Evolutionary conservation across 495 filamentous ascomycete genomes (phyloP).

Genomic region (Chaetomium cochliodes): DNA sequence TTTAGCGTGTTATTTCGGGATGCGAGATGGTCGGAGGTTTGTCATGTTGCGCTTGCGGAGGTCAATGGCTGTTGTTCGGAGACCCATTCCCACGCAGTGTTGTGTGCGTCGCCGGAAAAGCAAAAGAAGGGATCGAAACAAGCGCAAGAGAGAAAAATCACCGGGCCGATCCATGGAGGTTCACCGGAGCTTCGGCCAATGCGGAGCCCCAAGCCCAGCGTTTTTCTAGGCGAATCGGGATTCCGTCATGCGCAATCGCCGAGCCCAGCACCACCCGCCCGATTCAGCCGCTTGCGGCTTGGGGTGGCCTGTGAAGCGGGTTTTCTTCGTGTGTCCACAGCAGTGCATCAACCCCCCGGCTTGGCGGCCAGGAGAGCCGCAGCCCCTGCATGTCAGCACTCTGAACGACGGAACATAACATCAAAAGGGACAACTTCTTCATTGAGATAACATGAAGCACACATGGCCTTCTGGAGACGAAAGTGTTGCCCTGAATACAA

Average conservation of each 20-base stretch:
- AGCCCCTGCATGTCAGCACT: slow-evolving; percentile 2
- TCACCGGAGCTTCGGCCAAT: slow-evolving; percentile 11
- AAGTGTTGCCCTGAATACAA: not conserved
- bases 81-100: slow-evolving; percentile 22
- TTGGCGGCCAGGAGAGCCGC: slow-evolving; percentile 3
- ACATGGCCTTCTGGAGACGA: too few relatives aligned
- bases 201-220: slow-evolving; percentile 12
- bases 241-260: slow-evolving; percentile 25
- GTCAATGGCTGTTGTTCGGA: slow-evolving; percentile 14
- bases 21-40: slow-evolving; percentile 8
- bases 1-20: slow-evolving; percentile 24
- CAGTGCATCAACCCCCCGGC: not conserved
- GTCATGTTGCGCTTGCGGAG: slow-evolving; percentile 30
- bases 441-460: not conserved
- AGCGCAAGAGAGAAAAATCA: slow-evolving; percentile 22
- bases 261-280: slow-evolving; percentile 14
- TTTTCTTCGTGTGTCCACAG: slow-evolving; percentile 17
- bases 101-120: slow-evolving; percentile 20
- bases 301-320: slow-evolving; percentile 11
- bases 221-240: slow-evolving; percentile 22
- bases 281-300: slow-evolving; percentile 5
- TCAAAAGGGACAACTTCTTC: not conserved
- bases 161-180: slow-evolving; percentile 22
- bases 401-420: not conserved
- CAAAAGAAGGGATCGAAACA: not conserved